phyloP scores from a whole-genome alignment of 2,329 filamentous ascomycete species.

The Cladosporium sp. region DNA sequence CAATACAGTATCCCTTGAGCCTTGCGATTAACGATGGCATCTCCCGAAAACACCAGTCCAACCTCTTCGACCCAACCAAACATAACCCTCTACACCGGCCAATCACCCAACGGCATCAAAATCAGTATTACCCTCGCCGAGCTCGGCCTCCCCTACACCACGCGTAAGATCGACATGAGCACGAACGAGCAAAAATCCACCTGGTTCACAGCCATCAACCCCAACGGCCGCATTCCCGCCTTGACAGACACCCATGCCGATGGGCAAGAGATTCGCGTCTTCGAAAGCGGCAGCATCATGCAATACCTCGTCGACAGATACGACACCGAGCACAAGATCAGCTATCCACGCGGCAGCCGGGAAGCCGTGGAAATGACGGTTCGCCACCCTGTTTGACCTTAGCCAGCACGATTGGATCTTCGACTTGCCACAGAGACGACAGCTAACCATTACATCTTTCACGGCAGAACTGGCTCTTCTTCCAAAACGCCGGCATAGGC shows the following conservation, averaged over 20 bases:
- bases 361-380: constrained; percentile 50
- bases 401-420: too few relatives aligned
- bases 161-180: constrained; percentile 62
- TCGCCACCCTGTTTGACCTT: background rate
- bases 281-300: constrained; percentile 34
- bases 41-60: too few relatives aligned
- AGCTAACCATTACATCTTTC: constrained; percentile 7
- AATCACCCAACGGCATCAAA: constrained; percentile 86
- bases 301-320: constrained; percentile 23
- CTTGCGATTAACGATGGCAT: too few relatives aligned
- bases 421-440: too few relatives aligned
- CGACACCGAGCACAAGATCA: constrained; percentile 21
- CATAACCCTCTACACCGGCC: constrained; percentile 74
- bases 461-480: constrained; percentile 23
- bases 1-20: too few relatives aligned
- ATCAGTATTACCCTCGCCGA: constrained; percentile 80
- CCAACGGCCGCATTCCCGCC: constrained; percentile 84
- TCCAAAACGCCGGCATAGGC: constrained; percentile 26
- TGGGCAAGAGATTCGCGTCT: constrained; percentile 62
- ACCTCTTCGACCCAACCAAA: too few relatives aligned
- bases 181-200: constrained; percentile 73
- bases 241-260: constrained; percentile 67
- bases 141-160: constrained; percentile 70
- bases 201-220: constrained; percentile 86
- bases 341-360: constrained; percentile 15